phyloP scores from a whole-genome alignment of 441 rosid species.

The Manihot esculenta region DNA sequence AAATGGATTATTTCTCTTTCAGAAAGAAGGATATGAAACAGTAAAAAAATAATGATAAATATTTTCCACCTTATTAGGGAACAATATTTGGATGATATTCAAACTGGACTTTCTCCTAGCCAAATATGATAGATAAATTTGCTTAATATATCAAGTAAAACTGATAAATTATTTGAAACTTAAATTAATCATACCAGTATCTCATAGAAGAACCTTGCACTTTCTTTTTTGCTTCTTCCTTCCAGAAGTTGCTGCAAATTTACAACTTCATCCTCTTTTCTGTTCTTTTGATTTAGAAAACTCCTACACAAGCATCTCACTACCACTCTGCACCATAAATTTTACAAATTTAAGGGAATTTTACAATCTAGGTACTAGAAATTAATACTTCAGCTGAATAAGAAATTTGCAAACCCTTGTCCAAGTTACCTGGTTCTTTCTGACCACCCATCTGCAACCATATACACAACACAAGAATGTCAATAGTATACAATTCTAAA shows the following conservation, averaged over 20 bases:
- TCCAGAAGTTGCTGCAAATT: constrained; percentile 46
- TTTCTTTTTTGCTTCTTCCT: constrained; percentile 59
- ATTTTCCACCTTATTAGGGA: neutral
- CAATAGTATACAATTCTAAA: neutral
- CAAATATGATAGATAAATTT: neutral
- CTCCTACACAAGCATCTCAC: constrained; percentile 44
- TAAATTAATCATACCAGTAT: constrained; percentile 53
- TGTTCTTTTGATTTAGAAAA: constrained; percentile 38
- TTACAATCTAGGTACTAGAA: constrained; percentile 3
- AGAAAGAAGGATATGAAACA: neutral
- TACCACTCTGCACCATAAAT: constrained; percentile 43
- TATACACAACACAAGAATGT: constrained; percentile 19
- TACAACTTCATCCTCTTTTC: constrained; percentile 49
- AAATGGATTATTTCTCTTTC: neutral
- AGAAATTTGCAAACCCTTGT: constrained; percentile 11
- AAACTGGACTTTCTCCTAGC: too few species aligned
- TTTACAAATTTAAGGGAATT: constrained; percentile 13
- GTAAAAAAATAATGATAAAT: neutral
- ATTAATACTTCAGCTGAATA: constrained; percentile 4
- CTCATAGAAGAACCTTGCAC: constrained; percentile 80
- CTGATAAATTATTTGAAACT: neutral
- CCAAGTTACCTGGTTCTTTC: constrained; percentile 58
- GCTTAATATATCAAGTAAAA: neutral
- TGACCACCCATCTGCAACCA: constrained; percentile 60
- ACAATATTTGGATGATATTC: neutral